Conservation (phyloP, 345 rosid species). For the Linum tenue region DNA sequence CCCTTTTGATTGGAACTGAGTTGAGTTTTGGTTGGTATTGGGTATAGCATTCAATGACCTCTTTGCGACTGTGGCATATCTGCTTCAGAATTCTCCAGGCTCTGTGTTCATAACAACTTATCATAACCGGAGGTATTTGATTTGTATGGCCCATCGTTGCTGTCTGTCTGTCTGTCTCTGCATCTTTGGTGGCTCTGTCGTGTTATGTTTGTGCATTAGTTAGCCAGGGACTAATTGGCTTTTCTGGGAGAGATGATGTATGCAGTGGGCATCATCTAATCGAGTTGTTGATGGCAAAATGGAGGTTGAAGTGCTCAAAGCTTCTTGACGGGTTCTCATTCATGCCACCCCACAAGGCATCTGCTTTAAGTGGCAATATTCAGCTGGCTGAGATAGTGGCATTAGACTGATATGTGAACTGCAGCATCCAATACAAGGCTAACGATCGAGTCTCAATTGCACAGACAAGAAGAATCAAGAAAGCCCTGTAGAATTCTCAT, state of each 20-base stretch:
- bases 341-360: conserved; percentile 64
- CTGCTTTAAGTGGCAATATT: conserved; percentile 53
- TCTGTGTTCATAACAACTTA: conserved; percentile 78
- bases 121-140: conserved; percentile 72
- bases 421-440: too few relatives aligned
- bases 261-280: conserved; percentile 89
- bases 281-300: conserved; percentile 78
- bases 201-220: too few relatives aligned
- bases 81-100: conserved; percentile 62
- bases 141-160: background rate
- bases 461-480: too few relatives aligned
- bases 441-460: too few relatives aligned
- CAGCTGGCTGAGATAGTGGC: conserved; percentile 57
- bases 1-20: conserved; percentile 7
- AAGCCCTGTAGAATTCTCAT: too few relatives aligned
- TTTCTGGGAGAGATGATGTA: background rate
- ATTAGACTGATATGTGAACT: too few relatives aligned
- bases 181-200: background rate
- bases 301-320: conserved; percentile 72
- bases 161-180: conserved; percentile 1
- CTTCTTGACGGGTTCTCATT: conserved; percentile 74
- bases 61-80: conserved; percentile 66
- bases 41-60: conserved; percentile 71
- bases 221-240: too few relatives aligned
- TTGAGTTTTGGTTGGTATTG: conserved; percentile 13